Conservation (phyloP, 2,329 filamentous ascomycete genomes). For the Helicocarpus griseus region DNA sequence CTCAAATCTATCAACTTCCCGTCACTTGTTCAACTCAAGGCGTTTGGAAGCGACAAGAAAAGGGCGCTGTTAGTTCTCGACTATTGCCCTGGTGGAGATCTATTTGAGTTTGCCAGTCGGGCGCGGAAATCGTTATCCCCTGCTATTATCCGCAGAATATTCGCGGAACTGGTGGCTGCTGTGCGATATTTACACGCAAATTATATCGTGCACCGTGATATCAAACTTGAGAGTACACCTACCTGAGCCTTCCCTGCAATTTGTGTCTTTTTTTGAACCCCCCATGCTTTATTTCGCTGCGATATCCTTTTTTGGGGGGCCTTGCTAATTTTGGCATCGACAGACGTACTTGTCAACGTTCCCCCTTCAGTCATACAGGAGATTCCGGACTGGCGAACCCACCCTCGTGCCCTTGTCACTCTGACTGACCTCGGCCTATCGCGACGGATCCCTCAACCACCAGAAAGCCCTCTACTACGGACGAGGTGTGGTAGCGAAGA, state of each 20-base stretch:
- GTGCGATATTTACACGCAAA: conserved; percentile 76
- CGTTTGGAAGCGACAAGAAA: conserved; percentile 74
- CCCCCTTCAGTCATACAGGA: conserved; percentile 57
- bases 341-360: conserved; percentile 87
- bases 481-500: conserved; percentile 94
- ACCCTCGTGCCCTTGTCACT: conserved; percentile 75
- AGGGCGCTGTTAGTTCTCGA: conserved; percentile 78
- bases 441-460: conserved; percentile 61
- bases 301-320: conserved; percentile 4
- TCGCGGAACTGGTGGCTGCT: conserved; percentile 77
- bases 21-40: conserved; percentile 81
- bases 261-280: conserved; percentile 4
- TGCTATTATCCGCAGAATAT: conserved; percentile 61
- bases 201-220: conserved; percentile 89
- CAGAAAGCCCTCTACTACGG: conserved; percentile 75
- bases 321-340: conserved; percentile 13
- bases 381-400: conserved; percentile 58
- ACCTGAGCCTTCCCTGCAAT: no score
- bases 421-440: conserved; percentile 88
- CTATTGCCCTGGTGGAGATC: conserved; percentile 87
- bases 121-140: conserved; percentile 52
- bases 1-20: conserved; percentile 82
- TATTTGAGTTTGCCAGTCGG: conserved; percentile 82
- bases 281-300: neutral
- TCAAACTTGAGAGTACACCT: conserved; percentile 82